Evolutionary conservation across 164 flowering plant species (phyloP), one percentile per base, ranked within the genome.

Genomic region (Nymphaea colorata): DNA sequence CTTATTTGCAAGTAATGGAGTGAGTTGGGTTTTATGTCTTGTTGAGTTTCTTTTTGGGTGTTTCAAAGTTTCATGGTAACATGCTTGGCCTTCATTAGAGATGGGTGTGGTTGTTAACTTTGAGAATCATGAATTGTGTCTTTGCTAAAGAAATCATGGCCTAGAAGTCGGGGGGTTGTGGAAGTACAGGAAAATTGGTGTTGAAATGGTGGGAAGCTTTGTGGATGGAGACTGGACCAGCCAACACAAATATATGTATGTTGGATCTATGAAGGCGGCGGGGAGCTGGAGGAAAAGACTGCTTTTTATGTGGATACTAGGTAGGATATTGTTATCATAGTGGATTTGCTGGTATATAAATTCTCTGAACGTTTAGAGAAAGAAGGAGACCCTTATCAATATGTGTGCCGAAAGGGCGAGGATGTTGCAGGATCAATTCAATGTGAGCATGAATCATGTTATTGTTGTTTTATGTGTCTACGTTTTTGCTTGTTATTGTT

Each of bases 381-480:
- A 96, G 84, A 88, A 83, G 74, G 98, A 91, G 64, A 76, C 82
- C 2, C 83, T 94, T 42, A 82, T 82, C 3, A 88, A 87, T 69
- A 91, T 93, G 97, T 91, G 97, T 72, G 97, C 89, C 70, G 96
- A 91, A 81, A 79, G 97, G 65, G 90, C 97, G 36, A 81, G 96
- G 70, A 89, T 91, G 96, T 70, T 91, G 66, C 96, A 91, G 73
- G 98, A 92, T 76, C 95, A 88, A 84, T 92, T 90, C 65, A 92
- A 90, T 79, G 95, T 90, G 42, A 92, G 98, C 71, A 84, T 92
- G 98, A 92, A 90, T 64, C 98, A 92, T 78, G 72, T 90, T 25
- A n/a, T n/a, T n/a, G n/a, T n/a, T n/a, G n/a, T n/a, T n/a, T n/a
- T n/a, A n/a, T n/a, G n/a, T n/a, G n/a, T n/a, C n/a, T n/a, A n/a